Evolutionary conservation across 2,329 filamentous ascomycete genomes (phyloP), one percentile per base, ranked within the genome.

Genomic region (Graphium sp.): DNA sequence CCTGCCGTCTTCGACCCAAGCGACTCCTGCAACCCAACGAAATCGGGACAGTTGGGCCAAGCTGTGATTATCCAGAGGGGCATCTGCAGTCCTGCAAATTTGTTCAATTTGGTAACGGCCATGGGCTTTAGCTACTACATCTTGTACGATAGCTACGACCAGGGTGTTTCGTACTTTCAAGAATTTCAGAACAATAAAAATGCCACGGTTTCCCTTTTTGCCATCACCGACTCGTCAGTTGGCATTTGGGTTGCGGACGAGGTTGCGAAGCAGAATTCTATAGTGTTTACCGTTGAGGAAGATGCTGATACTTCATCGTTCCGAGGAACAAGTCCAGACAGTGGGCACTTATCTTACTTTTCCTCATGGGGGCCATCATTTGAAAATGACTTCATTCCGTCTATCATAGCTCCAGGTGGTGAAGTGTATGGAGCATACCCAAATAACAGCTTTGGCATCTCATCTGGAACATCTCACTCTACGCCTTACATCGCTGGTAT

Each of bases 361-460:
- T 29, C 39, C 3, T 40, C 39, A 0, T 41, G 39, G 39, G 39
- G 38, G 2, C 31, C 36, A 11, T 37, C 37, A 2, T 40, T 38
- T 28, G 39, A 41, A 21, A 39, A 40, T 13, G 37, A 39, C 30
- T 35, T 41, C 18, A 29, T 16, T 7, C 38, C 37, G 0, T 30
- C 32, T 2, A 29, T 40, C 15, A 31, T 34, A 2, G 38, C 37
- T 1, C 39, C 38, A 4, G 39, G 39, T 2, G 39, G 38, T 1
- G 29, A 26, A 5, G 34, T 41, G 1, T 41, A 39, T 27, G 35
- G 39, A 4, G 35, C 38, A 6, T 37, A 32, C 16, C 37, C 35
- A 0, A 32, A 36, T 3, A 35, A 34, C 11, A 14, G 15, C 6
- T 34, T 31, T 16, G 37, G 38, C 16, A 29, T 41, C 17, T 34